Base-by-base conservation (phyloP, 2,329 filamentous ascomycete genomes). In the Penicillium sp. region DNA sequence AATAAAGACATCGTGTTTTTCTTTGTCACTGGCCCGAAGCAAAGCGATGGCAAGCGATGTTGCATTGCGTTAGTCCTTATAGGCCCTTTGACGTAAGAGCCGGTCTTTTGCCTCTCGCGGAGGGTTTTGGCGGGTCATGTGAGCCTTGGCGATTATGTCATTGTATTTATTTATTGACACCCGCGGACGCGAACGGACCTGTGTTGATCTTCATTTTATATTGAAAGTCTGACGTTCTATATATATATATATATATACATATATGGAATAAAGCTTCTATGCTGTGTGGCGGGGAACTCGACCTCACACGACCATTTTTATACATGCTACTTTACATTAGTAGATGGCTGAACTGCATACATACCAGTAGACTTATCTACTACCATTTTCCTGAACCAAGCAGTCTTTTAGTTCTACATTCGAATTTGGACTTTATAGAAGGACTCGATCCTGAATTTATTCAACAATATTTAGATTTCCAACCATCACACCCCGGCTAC, bases 41-140 rank as follows among this genome's bases (percentile, higher is more conserved):
- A 62, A 72, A 71, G 69, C 70, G 70, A 67, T 47, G 66, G 43
- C 67, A 72, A 72, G 69, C 70, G 69, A 52, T 49, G 47, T 61
- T 57, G 43, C 54, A 42, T 51, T 29, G 22, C 38, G 56, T 52
- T 63, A 37, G 49, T 58, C 55, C 58, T 59, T 37, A 35, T 13
- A 31, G 52, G 20, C 24, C 44, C 49, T 65, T 65, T 62, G 56
- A 61, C 60, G 60, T 61, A 60, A 59, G 43, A 32, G 49, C 26
- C 42, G 11, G 20, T 37, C 7, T 22, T 38, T 47, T 32, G 44
- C 20, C 42, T 46, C 31, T n/a, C 14, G 22, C 44, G 48, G 53
- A 55, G 60, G 59, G 44, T 53, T 51, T 35, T 16, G 24, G n/a
- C 16, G 22, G 24, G 46, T 60, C 59, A 58, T 53, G 57, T 60